A percentile compares a stretch with the other conserved stretches of the same genome.
Conservation (phyloP, 768 basidiomycete species). For the Podaxis sp. region DNA sequence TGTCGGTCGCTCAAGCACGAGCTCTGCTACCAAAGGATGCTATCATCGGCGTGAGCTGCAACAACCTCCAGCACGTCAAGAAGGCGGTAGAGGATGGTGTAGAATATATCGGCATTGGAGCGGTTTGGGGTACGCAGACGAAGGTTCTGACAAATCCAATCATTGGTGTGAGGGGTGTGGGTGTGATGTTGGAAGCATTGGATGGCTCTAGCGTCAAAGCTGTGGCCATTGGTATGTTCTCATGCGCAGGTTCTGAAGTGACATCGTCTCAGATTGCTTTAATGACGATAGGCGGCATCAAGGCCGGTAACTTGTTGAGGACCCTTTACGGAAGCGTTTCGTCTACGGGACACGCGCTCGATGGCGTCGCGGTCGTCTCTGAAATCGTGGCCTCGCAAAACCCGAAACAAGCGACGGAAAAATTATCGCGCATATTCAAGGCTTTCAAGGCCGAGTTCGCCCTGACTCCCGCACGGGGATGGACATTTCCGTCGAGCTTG, state of each 20-base stretch:
- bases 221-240: constrained; percentile 77
- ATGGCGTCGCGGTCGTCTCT: constrained; percentile 88
- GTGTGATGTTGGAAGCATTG: constrained; percentile 60
- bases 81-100: constrained; percentile 61
- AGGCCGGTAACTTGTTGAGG: constrained; percentile 70
- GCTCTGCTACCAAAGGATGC: constrained; percentile 63
- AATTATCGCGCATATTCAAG: constrained; percentile 39
- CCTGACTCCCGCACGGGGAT: too few relatives aligned
- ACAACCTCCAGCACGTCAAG: constrained; percentile 60
- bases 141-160: constrained; percentile 67
- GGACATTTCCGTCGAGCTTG: background rate
- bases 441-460: constrained; percentile 35
- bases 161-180: constrained; percentile 73
- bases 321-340: constrained; percentile 73
- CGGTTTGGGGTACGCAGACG: constrained; percentile 78
- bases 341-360: constrained; percentile 51
- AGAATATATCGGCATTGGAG: constrained; percentile 88
- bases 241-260: too few relatives aligned
- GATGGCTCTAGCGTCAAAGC: constrained; percentile 64
- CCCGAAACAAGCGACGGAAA: constrained; percentile 50
- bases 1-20: constrained; percentile 66
- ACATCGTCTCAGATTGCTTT: too few relatives aligned
- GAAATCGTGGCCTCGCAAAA: constrained; percentile 71
- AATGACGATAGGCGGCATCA: constrained; percentile 71
- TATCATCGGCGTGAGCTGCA: constrained; percentile 82